Evolutionary conservation across 192 early-diverging fungal genomes (phyloP), one percentile per base, ranked within the genome.

Genomic region (Rhizophagus sp.): DNA sequence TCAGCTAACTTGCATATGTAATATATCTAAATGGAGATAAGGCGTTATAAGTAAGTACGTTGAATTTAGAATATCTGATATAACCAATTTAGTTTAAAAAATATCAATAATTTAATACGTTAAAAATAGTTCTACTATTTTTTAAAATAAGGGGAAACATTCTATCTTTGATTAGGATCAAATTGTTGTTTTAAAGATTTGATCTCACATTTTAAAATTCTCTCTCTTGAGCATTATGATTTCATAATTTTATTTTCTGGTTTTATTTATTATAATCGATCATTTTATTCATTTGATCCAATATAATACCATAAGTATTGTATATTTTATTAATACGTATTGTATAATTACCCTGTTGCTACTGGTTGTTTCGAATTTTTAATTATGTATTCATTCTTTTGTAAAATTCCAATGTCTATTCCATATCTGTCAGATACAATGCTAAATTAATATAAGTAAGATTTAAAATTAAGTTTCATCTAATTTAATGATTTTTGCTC

Each of bases 381-480:
- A 65, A 94, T 91, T 65, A 95, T 94, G 75, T 96, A 30, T 30
- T 30, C 30, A 94, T 84, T 94, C 91, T 84, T 95, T 95, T 36
- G 95, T 91, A 81, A 96, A 95, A 80, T 88, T 91, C 96, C 96
- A 97, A 82, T 97, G 96, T 27, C 94, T 89, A 83, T 92, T 95
- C 95, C 22, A 97, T 89, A 44, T 92, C 91, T 5, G 89, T 85
- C n/a, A 96, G 83, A 81, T 94, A 96, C 24, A 92, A 82, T 17
- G 92, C 94, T 68, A 87, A 30, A 30, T 30, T 30, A 30, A 30
- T 30, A 30, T 30, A 30, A 30, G 30, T 30, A 1, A 1, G 1
- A 30, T 30, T 79, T 67, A 44, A 22, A 44, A 30, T 30, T 30
- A 30, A 30, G 30, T 30, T 30, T 30, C 1, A 30, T 30, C 30